Base-by-base conservation (phyloP, 2,329 filamentous ascomycete genomes). In the Xylogone sp. region DNA sequence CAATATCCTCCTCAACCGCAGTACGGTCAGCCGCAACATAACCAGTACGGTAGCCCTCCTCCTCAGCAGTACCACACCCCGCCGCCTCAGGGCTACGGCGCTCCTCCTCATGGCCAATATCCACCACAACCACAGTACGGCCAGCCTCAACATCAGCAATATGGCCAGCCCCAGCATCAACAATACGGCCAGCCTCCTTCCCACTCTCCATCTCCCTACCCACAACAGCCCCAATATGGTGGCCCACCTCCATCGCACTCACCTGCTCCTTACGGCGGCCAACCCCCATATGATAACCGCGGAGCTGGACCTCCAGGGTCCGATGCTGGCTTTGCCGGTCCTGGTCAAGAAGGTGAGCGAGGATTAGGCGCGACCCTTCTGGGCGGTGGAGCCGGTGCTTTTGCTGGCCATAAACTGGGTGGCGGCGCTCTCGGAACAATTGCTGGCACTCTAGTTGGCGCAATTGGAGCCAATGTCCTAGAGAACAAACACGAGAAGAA, bases 321-420 rank as follows among this genome's bases (percentile, higher is more conserved):
- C 12, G 24, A 43, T 18, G 24, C 21, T 5, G 58, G 51, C 10
- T 55, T 54, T 27, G 53, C 48, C 22, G 56, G 49, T 5, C 53
- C 56, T 5, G 62, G 55, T 13, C 57, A 57, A 27, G 69, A 73
- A 5, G 79, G 76, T 56, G 81, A 84, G 50, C 72, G 75, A 43
- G 80, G 81, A 8, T 69, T 84, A 12, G 73, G 79, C 12, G 75
- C 79, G 1, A 77, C 79, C 2, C 60, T 83, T 3, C 51, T 79
- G 1, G 79, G 79, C 13, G 75, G 77, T 20, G 76, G 74, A 2
- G 75, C 72, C 1, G 81, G 81, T 34, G 79, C 75, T 0, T 76
- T 77, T 51, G 51, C 79, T 0, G 79, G 75, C 0, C 75, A 82
- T 61, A 76, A 83, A 64, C 62, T 78, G 10, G 78, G 79, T 19